Evolutionary conservation across 306 rosid genomes (phyloP), one percentile per base, ranked within the genome.

Genomic region (Pterocarpus santalinus): DNA sequence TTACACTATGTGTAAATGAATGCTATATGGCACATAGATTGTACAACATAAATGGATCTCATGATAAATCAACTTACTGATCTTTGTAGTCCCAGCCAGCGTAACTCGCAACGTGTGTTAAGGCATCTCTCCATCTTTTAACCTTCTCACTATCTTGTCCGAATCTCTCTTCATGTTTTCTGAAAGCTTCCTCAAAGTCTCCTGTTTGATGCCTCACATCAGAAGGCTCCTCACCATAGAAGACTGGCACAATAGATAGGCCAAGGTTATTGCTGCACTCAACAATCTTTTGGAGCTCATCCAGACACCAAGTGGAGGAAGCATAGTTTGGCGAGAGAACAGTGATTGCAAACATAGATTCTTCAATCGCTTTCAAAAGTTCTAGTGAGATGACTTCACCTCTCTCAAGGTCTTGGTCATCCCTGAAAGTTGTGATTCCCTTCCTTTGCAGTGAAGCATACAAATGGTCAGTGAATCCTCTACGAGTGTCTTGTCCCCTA

Each of bases 401-500:
- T 44, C 51, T 7, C 51, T 44, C 51, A 44, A 44, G 51, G 51
- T 44, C 51, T 8, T 44, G 8, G 51, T 44, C 51, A 10, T 44
- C 51, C 1, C 51, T 10, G 51, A 44, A 44, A 44, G 51, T 49
- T 12, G 3, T 49, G 56, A 49, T 49, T 49, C 56, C 56, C 56
- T 49, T 49, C 5, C n/a, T 49, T 49, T 2, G 2, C 1, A 49
- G 56, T 49, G 56, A 3, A 13, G 56, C 56, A 49, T 3, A 49
- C 56, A 49, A 13, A 49, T 49, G 56, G 16, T 49, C 56, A 12
- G 5, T 49, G 56, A 49, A 49, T 0, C 56, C 56, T 49, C 9
- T 61, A 5, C 66, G 67, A 32, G 67, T 62, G 67, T 62, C 67
- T 11, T 34, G 17, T 32, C 67, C 67, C 17, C 67, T 62, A 62